Evolutionary conservation across 352 stramenopile genomes (phyloP), one percentile per base, ranked within the genome.

Genomic region (Globisporangium yorkense): DNA sequence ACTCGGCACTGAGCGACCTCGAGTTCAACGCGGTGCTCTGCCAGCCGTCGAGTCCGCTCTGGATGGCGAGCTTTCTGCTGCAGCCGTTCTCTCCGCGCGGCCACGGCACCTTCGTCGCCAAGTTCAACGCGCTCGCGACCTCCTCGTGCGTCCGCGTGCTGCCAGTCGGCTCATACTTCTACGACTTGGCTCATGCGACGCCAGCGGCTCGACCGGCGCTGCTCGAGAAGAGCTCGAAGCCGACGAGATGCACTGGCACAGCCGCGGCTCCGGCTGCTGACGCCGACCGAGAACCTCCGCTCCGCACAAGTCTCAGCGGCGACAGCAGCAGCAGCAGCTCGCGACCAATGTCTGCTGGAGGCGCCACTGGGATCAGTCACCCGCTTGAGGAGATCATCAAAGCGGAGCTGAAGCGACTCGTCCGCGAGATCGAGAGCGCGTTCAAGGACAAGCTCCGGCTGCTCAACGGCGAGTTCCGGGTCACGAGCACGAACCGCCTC

Each of bases 11-110:
- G n/a, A 73, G 60, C 52, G 75, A 86, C 54, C 66, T 75, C 62
- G 79, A 87, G 54, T 77, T 87, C 54, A 78, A 80, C 49, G 57
- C 77, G 31, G 62, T 74, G 21, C 56, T 89, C 33, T 75, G 65
- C 45, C 79, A 83, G 51, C 63, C 68, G 12, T 61, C 74, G 24
- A 79, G 76, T 0, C 58, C 72, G 33, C 59, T 85, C 21, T 81
- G 74, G 62, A 65, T 62, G 44, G 39, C 71, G 24, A 74, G 59
- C 43, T 76, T 86, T 35, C 29, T 89, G 18, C 60, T 89, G 6
- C 76, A 89, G 63, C 70, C 76, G 12, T 68, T 80, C 37, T 50
- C 80, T 13, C 35, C 67, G 0, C 27, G 56, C 0, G 60, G 62
- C 6, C 57, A 48, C 12, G 72, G 72, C 24, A 80, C 74, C 16